A percentile compares a stretch with the other conserved stretches of the same genome.
Evolutionary conservation across 176 grass and related monocot genomes (phyloP).

Genomic region (Pontederia paniculata): DNA sequence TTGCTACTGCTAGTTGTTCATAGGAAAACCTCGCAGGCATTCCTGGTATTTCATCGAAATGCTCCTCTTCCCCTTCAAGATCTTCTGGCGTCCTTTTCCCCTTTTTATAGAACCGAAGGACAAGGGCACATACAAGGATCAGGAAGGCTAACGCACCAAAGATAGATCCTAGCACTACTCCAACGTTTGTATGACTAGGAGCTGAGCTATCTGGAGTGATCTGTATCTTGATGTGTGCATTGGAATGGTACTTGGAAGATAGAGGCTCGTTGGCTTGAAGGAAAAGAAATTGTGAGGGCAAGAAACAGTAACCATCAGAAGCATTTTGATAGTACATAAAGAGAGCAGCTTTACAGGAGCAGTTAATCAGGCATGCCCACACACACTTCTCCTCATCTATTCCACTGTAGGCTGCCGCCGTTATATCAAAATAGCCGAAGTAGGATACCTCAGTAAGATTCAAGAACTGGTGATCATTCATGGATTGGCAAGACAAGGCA

Average conservation of each 20-base stretch:
- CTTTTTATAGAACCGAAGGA: not conserved
- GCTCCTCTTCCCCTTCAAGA: slow-evolving; percentile 1
- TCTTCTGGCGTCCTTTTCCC: not conserved
- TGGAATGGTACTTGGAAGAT: slow-evolving; percentile 18
- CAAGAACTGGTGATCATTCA: slow-evolving; percentile 23
- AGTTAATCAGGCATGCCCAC: slow-evolving; percentile 28
- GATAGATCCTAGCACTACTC: not conserved
- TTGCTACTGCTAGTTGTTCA: slow-evolving; percentile 19
- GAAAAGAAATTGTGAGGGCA: slow-evolving; percentile 23
- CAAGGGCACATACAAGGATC: not conserved
- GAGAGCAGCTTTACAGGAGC: slow-evolving; percentile 53
- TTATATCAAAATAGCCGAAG: not conserved
- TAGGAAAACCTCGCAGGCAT: slow-evolving; percentile 28
- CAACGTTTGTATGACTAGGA: not conserved
- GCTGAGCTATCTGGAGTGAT: not conserved
- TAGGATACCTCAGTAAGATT: not conserved
- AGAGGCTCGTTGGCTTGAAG: slow-evolving; percentile 4
- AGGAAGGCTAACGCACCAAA: slow-evolving; percentile 7
- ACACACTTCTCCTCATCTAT: slow-evolving; percentile 32
- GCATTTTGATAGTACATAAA: slow-evolving; percentile 18
- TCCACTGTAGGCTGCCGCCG: not conserved
- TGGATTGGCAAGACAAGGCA: slow-evolving; percentile 26
- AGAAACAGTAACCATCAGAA: slow-evolving; percentile 17
- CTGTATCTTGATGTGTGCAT: slow-evolving; percentile 38
- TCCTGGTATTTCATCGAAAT: slow-evolving; percentile 26